Evolutionary conservation across 2,329 filamentous ascomycete genomes (phyloP).

Genomic region (Colletotrichum caudatum): DNA sequence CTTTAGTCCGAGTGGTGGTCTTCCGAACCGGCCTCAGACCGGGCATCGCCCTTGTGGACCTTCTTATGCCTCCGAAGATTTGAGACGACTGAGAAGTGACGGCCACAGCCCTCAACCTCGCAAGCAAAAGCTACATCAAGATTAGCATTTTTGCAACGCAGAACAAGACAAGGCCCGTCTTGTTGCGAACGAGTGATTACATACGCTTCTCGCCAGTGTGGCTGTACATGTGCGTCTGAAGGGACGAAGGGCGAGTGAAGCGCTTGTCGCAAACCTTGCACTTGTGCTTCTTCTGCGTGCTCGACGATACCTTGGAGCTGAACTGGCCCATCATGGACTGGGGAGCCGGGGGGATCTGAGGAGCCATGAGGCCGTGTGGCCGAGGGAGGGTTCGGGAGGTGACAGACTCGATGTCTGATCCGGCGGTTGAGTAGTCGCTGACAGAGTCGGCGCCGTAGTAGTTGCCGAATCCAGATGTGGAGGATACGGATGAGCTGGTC

Average conservation of each 20-base stretch:
- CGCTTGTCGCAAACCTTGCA: slow-evolving; percentile 99
- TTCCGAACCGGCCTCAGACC: slow-evolving; percentile 73
- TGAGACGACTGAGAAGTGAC: slow-evolving; percentile 96
- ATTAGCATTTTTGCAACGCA: slow-evolving; percentile 1
- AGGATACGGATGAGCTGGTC: slow-evolving; percentile 91
- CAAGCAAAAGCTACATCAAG: slow-evolving; percentile 82
- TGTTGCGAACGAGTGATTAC: slow-evolving; percentile 53
- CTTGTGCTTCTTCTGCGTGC: slow-evolving; percentile 99
- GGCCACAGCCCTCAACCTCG: slow-evolving; percentile 92
- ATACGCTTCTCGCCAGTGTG: slow-evolving; percentile 98
- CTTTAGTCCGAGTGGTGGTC: slow-evolving; percentile 70
- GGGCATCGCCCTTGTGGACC: slow-evolving; percentile 86
- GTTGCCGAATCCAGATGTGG: slow-evolving; percentile 87
- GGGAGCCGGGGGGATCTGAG: slow-evolving; percentile 80
- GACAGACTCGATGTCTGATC: slow-evolving; percentile 86
- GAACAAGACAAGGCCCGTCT: background rate
- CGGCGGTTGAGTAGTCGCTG: slow-evolving; percentile 91
- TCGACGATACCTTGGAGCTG: slow-evolving; percentile 94
- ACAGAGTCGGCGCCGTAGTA: slow-evolving; percentile 89
- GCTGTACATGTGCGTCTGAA: slow-evolving; percentile 99
- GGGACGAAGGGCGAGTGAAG: slow-evolving; percentile 91
- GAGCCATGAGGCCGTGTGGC: slow-evolving; percentile 73
- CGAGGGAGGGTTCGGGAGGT: slow-evolving; percentile 86
- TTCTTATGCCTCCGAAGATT: slow-evolving; percentile 95
- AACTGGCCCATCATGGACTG: slow-evolving; percentile 99